phyloP scores from a whole-genome alignment of 2,329 filamentous ascomycete genomes.

The Monosporascus sp. region DNA sequence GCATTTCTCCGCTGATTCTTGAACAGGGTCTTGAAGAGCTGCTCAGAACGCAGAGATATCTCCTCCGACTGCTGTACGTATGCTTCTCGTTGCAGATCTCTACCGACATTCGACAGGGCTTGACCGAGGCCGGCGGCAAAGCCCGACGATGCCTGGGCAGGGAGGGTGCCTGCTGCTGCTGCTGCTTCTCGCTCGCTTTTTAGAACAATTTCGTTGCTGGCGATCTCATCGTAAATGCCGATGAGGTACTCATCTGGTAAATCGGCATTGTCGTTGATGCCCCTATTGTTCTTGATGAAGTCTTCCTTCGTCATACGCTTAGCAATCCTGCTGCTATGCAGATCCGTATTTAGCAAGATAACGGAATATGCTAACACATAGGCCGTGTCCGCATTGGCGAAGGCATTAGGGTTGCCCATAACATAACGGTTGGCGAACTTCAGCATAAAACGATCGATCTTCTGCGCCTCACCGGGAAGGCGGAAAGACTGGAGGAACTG shows the following conservation, averaged over 20 bases:
- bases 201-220: constrained; percentile 85
- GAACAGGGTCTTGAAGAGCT: constrained; percentile 90
- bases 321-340: constrained; percentile 81
- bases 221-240: constrained; percentile 89
- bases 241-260: constrained; percentile 87
- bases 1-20: constrained; percentile 81
- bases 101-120: constrained; percentile 83
- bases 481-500: constrained; percentile 93
- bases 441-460: constrained; percentile 98
- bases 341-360: constrained; percentile 92
- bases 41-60: constrained; percentile 67
- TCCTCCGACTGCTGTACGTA: constrained; percentile 94
- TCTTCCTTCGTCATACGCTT: constrained; percentile 92
- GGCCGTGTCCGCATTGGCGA: constrained; percentile 95
- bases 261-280: constrained; percentile 95
- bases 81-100: constrained; percentile 86
- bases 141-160: constrained; percentile 56
- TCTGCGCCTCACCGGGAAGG: constrained; percentile 91
- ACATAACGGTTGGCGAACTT: constrained; percentile 98
- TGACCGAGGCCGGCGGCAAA: constrained; percentile 81
- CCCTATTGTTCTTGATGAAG: constrained; percentile 98
- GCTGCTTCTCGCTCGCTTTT: constrained; percentile 88
- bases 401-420: constrained; percentile 90
- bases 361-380: constrained; percentile 96
- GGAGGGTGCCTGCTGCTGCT: constrained; percentile 64